These are phyloP conservation scores for Fusarium subglutinans DNA, from an alignment of 2,329 filamentous ascomycete genomes.

Conservation along the genomic window DNA sequence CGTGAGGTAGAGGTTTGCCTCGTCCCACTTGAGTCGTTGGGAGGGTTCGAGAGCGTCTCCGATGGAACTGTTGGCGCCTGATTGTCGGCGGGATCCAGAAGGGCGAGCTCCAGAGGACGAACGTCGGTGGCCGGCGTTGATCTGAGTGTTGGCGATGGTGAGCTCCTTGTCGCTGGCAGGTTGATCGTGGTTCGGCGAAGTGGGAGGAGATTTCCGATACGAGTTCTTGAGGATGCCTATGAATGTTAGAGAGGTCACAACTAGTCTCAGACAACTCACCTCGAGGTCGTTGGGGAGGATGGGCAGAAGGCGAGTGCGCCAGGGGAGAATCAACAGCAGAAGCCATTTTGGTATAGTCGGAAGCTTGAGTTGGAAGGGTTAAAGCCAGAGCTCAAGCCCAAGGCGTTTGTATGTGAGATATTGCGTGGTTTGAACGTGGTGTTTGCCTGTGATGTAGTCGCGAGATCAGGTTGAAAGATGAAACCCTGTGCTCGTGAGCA, in stretches of 20 bases:
- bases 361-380: conserved; percentile 27
- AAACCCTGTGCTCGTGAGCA: conserved; percentile 37
- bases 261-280: conserved; percentile 46
- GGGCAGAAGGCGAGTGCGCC: conserved; percentile 54
- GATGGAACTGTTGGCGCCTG: conserved; percentile 56
- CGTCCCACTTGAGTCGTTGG: conserved; percentile 95
- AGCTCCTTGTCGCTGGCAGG: conserved; percentile 80
- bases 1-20: conserved; percentile 95
- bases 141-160: conserved; percentile 91
- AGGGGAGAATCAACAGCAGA: conserved; percentile 51
- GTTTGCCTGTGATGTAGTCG: conserved; percentile 36
- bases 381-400: conserved; percentile 18
- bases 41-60: conserved; percentile 60
- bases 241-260: background rate
- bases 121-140: conserved; percentile 90
- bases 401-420: background rate
- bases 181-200: conserved; percentile 55
- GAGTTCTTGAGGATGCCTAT: conserved; percentile 95
- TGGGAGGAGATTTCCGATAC: conserved; percentile 69
- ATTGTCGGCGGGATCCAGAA: conserved; percentile 76
- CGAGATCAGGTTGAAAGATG: conserved; percentile 31
- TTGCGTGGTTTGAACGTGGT: background rate
- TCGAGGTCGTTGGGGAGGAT: conserved; percentile 55
- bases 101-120: conserved; percentile 76
- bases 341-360: conserved; percentile 50